A percentile compares a stretch with the other conserved stretches of the same genome.
Evolutionary conservation across 2,329 filamentous ascomycete genomes (phyloP).

Genomic region (Alternaria sp.): DNA sequence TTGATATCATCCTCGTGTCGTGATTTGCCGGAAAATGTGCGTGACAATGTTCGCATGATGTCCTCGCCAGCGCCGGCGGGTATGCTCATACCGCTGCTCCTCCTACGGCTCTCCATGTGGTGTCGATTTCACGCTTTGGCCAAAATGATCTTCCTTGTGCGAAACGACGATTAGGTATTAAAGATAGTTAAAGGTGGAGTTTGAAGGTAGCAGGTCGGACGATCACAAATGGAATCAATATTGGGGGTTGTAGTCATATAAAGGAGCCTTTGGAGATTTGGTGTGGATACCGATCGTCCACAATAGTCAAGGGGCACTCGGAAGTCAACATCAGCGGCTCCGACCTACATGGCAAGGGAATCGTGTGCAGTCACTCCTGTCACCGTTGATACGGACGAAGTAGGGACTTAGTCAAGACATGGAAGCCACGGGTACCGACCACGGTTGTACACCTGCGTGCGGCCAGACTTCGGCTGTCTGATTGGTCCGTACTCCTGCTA

Average conservation of each 20-base stretch:
- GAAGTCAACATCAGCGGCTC: constrained; percentile 4
- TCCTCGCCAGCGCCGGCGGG: constrained; percentile 22
- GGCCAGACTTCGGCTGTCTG: not conserved
- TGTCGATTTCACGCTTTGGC: not conserved
- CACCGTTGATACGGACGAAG: constrained; percentile 4
- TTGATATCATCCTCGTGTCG: constrained; percentile 20
- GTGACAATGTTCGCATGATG: constrained; percentile 27
- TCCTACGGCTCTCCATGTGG: constrained; percentile 8
- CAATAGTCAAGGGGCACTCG: constrained; percentile 1
- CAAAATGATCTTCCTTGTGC: not conserved
- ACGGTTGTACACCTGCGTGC: not conserved
- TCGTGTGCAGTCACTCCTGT: not conserved
- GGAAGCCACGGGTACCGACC: constrained; percentile 9
- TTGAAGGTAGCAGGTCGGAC: not conserved
- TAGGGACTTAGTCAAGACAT: not conserved
- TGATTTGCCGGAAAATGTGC: constrained; percentile 32
- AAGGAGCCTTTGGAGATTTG: not conserved
- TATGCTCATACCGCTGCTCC: constrained; percentile 9
- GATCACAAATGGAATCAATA: not conserved
- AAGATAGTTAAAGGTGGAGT: not conserved
- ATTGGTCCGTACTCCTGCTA: not conserved
- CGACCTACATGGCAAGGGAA: constrained; percentile 7
- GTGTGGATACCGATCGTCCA: constrained; percentile 5
- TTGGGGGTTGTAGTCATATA: constrained; percentile 5
- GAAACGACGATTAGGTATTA: not conserved